Evolutionary conservation across 2,329 filamentous ascomycete genomes (phyloP), one percentile per base, ranked within the genome.

Genomic region (Moelleriella libera): DNA sequence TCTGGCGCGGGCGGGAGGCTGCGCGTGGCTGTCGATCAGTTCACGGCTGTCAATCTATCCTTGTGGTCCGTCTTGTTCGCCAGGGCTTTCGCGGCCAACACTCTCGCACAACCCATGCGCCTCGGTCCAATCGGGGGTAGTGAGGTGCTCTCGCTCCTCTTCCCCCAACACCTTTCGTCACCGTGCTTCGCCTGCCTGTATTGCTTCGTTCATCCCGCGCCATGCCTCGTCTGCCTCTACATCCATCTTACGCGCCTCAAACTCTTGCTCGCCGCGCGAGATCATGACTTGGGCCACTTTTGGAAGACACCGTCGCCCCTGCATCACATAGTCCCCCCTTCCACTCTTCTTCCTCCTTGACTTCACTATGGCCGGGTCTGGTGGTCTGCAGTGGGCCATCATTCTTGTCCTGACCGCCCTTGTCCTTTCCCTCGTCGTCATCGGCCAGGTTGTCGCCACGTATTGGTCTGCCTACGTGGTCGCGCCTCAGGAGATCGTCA

Each of bases 331-430:
- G 45, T 54, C 55, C 53, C 45, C 55, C 55, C 53, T 51, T 52
- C 57, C 58, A 8, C 12, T 12, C 34, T 39, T 39, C 34, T 3
- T 39, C 34, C 12, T 12, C 9, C 34, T 39, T 12, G 52, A 60
- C 63, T 56, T 9, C 21, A 43, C 42, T 60, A 77, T 76, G 74
- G 65, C 68, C 59, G 68, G 71, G 60, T 68, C 69, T 54, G 66
- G 68, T 55, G 66, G 66, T 57, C 65, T 72, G 49, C 69, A 75
- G 64, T 78, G 75, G 75, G 72, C 74, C 60, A 66, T 76, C 54
- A 65, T 79, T 58, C 68, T 81, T 50, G 67, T 75, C 54, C 63
- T 78, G 60, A 75, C 75, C 62, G 76, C 78, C 52, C 68, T 78
- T 59, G 63, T 69, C 43, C 70, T 81, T 49, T 74, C 74, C 41